Base-by-base conservation (phyloP, 2,329 filamentous ascomycete genomes). In the Alternaria postmessia region DNA sequence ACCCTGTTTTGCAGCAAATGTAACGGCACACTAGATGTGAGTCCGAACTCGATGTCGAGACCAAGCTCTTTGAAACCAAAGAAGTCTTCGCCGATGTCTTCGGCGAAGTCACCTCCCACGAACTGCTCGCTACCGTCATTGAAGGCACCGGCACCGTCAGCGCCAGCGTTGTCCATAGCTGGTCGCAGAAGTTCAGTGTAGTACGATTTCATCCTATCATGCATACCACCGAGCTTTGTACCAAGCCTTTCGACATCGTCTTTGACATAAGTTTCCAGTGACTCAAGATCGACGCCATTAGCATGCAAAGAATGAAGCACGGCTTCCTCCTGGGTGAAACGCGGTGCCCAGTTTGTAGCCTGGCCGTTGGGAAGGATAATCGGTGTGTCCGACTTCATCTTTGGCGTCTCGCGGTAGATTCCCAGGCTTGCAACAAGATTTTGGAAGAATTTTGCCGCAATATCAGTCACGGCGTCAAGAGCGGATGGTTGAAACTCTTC, bases 81-180 rank as follows among this genome's bases (percentile, higher is more conserved):
- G 86, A 97, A 99, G 81, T 99, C 95, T 82, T 99, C 95, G 62
- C 94, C 94, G 12, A 99, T 91, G 70, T 99, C 95, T 76, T 97
- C 95, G 0, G 95, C 95, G 77, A 99, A 99, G 78, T 99, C 95
- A 63, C 95, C 95, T 46, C 92, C 93, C 48, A 97, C 89, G 70
- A 98, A 99, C 75, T 98, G 95, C 66, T 99, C 95, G 78, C 93
- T 97, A 66, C 94, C 94, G 71, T 99, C 95, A 64, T 96, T 93
- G 84, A 99, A 99, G 7, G 93, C 92, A 57, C 91, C 91, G 5
- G 90, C 93, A 36, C 94, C 95, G 74, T 98, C 95, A 32, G 88
- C 87, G 36, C 91, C 91, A 44, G 87, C 88, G 71, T 96, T 81
- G 51, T 88, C 87, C 53, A 99, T 86, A 28, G 94, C 95, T 48